A percentile compares a stretch with the other conserved stretches of the same genome.
Evolutionary conservation across 1,284 basidiomycete species (phyloP).

Genomic region (Leucoagaricus sp.): DNA sequence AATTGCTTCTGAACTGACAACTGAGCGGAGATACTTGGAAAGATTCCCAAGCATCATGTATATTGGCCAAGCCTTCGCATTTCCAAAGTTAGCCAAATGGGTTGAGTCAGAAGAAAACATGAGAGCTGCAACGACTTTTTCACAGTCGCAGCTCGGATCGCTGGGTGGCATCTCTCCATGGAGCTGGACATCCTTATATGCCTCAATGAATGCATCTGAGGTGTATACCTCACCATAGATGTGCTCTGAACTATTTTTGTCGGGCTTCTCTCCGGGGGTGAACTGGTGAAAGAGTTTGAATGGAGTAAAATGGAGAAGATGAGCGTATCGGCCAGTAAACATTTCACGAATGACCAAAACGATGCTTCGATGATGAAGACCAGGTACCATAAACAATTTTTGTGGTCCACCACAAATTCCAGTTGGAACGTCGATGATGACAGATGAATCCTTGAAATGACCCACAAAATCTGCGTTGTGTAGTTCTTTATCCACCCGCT

Average conservation of each 20-base stretch:
- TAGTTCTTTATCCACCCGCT: constrained; percentile 17
- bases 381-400: constrained; percentile 25
- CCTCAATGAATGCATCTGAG: constrained; percentile 30
- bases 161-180: constrained; percentile 24
- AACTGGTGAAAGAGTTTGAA: constrained; percentile 32
- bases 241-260: constrained; percentile 2
- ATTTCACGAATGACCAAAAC: constrained; percentile 27
- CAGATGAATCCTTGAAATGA: constrained; percentile 15
- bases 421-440: constrained; percentile 32
- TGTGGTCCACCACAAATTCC: constrained; percentile 20
- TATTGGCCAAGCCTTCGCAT: constrained; percentile 26
- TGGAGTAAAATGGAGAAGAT: constrained; percentile 30
- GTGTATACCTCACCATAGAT: constrained; percentile 32
- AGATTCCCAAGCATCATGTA: constrained; percentile 31
- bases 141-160: constrained; percentile 24
- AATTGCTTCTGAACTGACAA: constrained; percentile 20
- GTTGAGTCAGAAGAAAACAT: constrained; percentile 39
- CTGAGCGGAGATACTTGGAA: constrained; percentile 29
- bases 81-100: constrained; percentile 36
- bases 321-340: constrained; percentile 26
- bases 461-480: constrained; percentile 15
- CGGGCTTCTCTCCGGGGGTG: too few species aligned
- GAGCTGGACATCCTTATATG: constrained; percentile 26
- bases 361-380: constrained; percentile 27
- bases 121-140: constrained; percentile 28